These are phyloP conservation scores for Dryas alaskensis DNA, from an alignment of 306 rosid species.

Conservation along the genomic window DNA sequence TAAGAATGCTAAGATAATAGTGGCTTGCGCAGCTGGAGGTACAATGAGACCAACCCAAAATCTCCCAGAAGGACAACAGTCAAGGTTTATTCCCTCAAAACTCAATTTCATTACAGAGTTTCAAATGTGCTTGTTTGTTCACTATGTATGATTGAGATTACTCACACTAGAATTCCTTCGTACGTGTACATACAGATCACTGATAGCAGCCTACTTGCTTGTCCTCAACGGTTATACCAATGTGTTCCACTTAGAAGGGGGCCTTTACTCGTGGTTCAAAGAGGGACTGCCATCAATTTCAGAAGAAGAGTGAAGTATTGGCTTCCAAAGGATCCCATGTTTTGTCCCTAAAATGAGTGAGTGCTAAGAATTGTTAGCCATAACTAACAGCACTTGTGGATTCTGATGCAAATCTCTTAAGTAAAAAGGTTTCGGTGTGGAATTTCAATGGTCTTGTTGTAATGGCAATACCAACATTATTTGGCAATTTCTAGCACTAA, in stretches of 20 bases:
- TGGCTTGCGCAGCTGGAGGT: conserved; percentile 88
- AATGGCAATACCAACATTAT: conserved; percentile 2
- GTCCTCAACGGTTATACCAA: conserved; percentile 79
- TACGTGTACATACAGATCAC: conserved; percentile 50
- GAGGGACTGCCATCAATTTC: conserved; percentile 62
- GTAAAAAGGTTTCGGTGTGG: conserved; percentile 24
- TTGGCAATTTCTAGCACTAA: neutral
- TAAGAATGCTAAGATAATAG: conserved; percentile 79
- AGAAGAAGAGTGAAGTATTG: conserved; percentile 29
- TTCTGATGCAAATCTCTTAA: conserved; percentile 23
- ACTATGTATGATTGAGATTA: neutral
- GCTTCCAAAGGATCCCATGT: conserved; percentile 20
- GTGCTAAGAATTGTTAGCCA: conserved; percentile 15
- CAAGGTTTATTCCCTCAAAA: conserved; percentile 48
- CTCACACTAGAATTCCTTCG: neutral
- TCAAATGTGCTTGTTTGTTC: neutral
- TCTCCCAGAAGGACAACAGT: conserved; percentile 96
- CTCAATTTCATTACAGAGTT: neutral
- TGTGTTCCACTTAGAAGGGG: conserved; percentile 93
- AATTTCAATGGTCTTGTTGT: conserved; percentile 25
- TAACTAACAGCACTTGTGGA: conserved; percentile 25
- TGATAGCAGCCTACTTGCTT: conserved; percentile 95
- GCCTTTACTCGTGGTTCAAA: conserved; percentile 80
- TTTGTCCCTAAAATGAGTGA: conserved; percentile 40
- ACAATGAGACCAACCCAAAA: conserved; percentile 91